A percentile compares a stretch with the other conserved stretches of the same genome.
These are phyloP conservation scores for Pestalotiopsis sp. DNA, from an alignment of 2,329 filamentous ascomycete species.

Conservation along the genomic window DNA sequence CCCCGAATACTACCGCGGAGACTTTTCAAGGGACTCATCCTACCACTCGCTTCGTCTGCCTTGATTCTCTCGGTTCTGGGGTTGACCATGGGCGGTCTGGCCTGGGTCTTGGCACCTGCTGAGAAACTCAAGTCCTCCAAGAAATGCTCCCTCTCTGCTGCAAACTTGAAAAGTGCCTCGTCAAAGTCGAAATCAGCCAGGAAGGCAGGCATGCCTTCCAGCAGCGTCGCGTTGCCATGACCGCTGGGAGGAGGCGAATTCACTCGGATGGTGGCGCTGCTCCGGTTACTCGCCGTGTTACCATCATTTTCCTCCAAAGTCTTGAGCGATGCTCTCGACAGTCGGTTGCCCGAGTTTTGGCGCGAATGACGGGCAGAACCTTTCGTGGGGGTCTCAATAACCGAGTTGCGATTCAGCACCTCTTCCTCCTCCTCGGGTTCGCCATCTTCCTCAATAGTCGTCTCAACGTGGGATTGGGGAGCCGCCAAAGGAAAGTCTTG, in stretches of 20 bases:
- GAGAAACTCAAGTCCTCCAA: constrained; percentile 89
- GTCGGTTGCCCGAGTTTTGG: constrained; percentile 58
- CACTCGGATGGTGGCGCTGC: constrained; percentile 65
- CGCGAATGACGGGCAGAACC: constrained; percentile 59
- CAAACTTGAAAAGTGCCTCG: constrained; percentile 89
- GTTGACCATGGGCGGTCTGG: constrained; percentile 72
- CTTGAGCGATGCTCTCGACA: constrained; percentile 55
- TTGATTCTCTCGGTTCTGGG: constrained; percentile 82
- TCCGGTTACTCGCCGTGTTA: constrained; percentile 64
- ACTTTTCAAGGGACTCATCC: constrained; percentile 57
- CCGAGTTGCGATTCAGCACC: constrained; percentile 22
- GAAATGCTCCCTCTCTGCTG: constrained; percentile 91
- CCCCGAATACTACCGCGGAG: constrained; percentile 72
- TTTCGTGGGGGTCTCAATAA: constrained; percentile 29
- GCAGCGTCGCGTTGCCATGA: constrained; percentile 20
- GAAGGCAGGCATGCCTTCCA: constrained; percentile 36
- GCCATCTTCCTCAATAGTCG: constrained; percentile 65
- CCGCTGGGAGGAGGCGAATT: constrained; percentile 29
- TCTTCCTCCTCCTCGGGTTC: constrained; percentile 45
- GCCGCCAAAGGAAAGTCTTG: constrained; percentile 51
- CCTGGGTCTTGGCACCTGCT: constrained; percentile 76
- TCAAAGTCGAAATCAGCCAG: constrained; percentile 87
- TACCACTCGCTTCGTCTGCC: constrained; percentile 66
- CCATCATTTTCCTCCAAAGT: constrained; percentile 62
- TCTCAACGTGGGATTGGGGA: constrained; percentile 48